These are phyloP conservation scores for Cyberlindnera mrakii DNA, from an alignment of 805 yeast genomes.

Conservation along the genomic window DNA sequence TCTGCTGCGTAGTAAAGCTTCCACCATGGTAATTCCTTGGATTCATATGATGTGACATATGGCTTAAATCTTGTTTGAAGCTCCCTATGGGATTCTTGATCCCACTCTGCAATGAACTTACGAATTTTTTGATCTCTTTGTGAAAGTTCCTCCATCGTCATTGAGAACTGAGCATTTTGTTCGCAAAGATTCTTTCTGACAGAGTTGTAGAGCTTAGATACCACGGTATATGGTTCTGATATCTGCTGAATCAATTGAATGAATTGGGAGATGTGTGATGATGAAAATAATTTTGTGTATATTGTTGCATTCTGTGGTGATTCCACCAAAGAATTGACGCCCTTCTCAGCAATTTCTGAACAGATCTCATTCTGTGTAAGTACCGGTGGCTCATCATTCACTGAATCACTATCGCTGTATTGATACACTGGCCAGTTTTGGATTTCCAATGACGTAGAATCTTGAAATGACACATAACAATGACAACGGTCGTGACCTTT, in stretches of 20 bases:
- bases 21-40: conserved; percentile 26
- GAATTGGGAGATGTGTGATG: conserved; percentile 20
- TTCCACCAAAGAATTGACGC: conserved; percentile 19
- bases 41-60: conserved; percentile 20
- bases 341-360: conserved; percentile 19
- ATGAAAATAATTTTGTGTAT: conserved; percentile 20
- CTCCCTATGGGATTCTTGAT: conserved; percentile 24
- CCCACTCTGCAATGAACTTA: conserved; percentile 24
- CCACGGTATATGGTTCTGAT: conserved; percentile 13
- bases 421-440: conserved; percentile 18
- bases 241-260: conserved; percentile 10
- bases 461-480: conserved; percentile 21
- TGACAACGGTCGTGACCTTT: conserved; percentile 25
- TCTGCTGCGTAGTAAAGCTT: conserved; percentile 27
- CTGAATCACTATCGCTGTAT: conserved; percentile 10
- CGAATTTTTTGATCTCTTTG: conserved; percentile 12
- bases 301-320: conserved; percentile 25
- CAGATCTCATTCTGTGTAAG: conserved; percentile 21
- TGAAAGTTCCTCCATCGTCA: conserved; percentile 16
- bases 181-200: conserved; percentile 11
- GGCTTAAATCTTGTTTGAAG: conserved; percentile 26
- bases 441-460: conserved; percentile 6
- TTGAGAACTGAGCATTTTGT: conserved; percentile 16
- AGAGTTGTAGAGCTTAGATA: conserved; percentile 11
- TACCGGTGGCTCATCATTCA: conserved; percentile 6